Evolutionary conservation across 2,329 filamentous ascomycete genomes (phyloP).

Genomic region (Penicillium sp.): DNA sequence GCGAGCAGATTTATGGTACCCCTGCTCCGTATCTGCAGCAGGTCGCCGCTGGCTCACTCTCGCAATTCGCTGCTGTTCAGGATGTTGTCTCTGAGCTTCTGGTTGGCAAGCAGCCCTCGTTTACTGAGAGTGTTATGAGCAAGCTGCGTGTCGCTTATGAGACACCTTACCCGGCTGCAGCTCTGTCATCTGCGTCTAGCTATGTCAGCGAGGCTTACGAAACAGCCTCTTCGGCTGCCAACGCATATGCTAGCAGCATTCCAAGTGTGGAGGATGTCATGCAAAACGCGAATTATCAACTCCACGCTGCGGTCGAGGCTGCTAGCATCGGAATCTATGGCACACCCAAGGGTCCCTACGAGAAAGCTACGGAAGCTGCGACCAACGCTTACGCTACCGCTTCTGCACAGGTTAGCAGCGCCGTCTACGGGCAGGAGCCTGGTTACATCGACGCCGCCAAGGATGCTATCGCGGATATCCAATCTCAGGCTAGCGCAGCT

Average conservation of each 20-base stretch:
- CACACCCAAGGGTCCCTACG: conserved; percentile 52
- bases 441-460: conserved; percentile 55
- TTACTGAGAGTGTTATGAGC: conserved; percentile 75
- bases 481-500: conserved; percentile 54
- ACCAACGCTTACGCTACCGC: conserved; percentile 53
- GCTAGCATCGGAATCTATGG: conserved; percentile 60
- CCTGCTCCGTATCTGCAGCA: conserved; percentile 63
- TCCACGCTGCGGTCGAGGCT: conserved; percentile 59
- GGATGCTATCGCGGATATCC: conserved; percentile 53
- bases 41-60: conserved; percentile 58
- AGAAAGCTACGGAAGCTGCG: conserved; percentile 55
- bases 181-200: conserved; percentile 51
- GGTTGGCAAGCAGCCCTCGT: conserved; percentile 72
- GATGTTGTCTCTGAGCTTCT: conserved; percentile 74
- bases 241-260: conserved; percentile 51
- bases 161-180: conserved; percentile 50
- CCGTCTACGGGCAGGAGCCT: conserved; percentile 55
- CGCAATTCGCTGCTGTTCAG: conserved; percentile 68
- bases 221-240: conserved; percentile 39
- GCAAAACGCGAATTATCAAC: conserved; percentile 54
- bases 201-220: conserved; percentile 50
- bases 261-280: conserved; percentile 58
- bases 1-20: conserved; percentile 67
- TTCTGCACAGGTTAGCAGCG: conserved; percentile 51
- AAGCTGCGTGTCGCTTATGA: conserved; percentile 70